phyloP scores from a whole-genome alignment of 225 moss, liverwort and hornwort species.

The Pleurozium schreberi region DNA sequence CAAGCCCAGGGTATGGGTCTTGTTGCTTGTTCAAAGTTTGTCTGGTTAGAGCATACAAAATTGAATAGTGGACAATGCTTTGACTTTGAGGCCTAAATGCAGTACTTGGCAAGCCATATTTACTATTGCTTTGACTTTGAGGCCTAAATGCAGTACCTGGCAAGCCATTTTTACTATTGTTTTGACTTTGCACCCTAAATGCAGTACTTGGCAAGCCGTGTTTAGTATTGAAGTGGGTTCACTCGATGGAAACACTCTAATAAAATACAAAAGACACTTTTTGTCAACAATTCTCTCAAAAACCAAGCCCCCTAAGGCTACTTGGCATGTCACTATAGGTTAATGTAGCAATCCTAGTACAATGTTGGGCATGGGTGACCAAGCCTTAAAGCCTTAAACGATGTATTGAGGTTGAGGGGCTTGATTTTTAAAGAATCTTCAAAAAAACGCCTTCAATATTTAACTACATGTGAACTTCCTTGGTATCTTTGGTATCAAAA shows the following conservation, averaged over 20 bases:
- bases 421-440: neutral
- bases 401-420: fast-evolving
- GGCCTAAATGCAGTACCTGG: neutral
- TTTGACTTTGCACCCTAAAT: neutral
- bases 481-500: too few species aligned
- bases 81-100: neutral
- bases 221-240: neutral
- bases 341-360: neutral
- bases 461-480: neutral
- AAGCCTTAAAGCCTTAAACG: neutral
- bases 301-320: fast-evolving
- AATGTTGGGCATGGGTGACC: fast-evolving
- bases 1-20: fast-evolving
- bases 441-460: neutral
- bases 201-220: neutral
- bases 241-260: fast-evolving
- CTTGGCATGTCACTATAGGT: fast-evolving
- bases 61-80: neutral
- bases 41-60: fast-evolving
- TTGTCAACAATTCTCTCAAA: neutral
- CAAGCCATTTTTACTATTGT: neutral
- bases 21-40: neutral
- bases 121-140: too few species aligned
- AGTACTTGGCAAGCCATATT: neutral
- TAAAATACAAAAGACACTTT: neutral